Evolutionary conservation across 768 basidiomycete genomes (phyloP).

Genomic region (Mycena leptocephala): DNA sequence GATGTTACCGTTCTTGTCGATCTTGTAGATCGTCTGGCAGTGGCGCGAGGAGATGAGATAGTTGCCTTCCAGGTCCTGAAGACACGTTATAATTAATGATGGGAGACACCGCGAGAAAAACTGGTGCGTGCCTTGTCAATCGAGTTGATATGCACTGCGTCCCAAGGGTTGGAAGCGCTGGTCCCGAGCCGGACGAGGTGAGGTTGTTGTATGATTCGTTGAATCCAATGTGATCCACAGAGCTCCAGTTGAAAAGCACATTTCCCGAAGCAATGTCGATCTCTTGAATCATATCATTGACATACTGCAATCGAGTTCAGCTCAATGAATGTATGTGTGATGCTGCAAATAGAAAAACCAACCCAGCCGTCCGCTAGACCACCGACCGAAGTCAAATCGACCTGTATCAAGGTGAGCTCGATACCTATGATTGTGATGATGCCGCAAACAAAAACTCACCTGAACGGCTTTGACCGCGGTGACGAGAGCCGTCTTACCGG

Average conservation of each 20-base stretch:
- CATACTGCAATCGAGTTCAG: too few species aligned
- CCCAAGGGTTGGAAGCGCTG: not conserved
- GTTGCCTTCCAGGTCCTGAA: constrained; percentile 28
- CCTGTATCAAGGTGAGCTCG: not conserved
- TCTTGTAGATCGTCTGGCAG: constrained; percentile 31
- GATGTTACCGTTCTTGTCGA: constrained; percentile 31
- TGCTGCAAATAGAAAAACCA: too few species aligned
- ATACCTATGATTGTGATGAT: not conserved
- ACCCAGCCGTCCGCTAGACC: constrained; percentile 17
- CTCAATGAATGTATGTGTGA: too few species aligned
- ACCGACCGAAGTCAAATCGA: constrained; percentile 11
- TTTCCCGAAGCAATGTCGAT: constrained; percentile 10
- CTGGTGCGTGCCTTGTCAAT: constrained; percentile 23
- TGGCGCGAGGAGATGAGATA: constrained; percentile 37
- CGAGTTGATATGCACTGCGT: constrained; percentile 25
- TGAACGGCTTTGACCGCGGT: constrained; percentile 19
- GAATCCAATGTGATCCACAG: constrained; percentile 23
- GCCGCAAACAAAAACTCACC: not conserved
- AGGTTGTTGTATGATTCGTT: constrained; percentile 20
- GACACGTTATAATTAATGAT: not conserved
- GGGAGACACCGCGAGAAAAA: too few species aligned
- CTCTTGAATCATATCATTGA: constrained; percentile 11
- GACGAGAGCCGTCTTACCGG: constrained; percentile 6
- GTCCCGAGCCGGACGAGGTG: not conserved
- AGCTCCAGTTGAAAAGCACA: constrained; percentile 24